Base-by-base conservation (phyloP, 352 stramenopile species). In the Phytophthora fragariae region DNA sequence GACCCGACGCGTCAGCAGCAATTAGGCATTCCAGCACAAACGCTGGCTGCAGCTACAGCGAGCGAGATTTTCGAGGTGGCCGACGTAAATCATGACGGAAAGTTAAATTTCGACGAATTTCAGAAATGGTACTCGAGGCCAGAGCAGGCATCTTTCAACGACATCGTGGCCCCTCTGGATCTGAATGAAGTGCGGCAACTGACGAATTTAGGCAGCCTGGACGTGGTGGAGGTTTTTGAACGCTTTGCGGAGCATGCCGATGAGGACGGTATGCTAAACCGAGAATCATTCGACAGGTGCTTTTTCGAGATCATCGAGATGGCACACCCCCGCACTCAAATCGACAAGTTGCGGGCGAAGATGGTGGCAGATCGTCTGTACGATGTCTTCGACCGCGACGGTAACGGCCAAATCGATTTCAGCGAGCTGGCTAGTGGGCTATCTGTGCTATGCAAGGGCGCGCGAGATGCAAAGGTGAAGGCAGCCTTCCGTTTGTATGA, bases 221-320 rank as follows among this genome's bases (percentile, higher is more conserved):
- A 96, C 44, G 89, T 97, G 8, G 89, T 90, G 15, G 90, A 97
- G 39, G 89, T 97, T 3, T 97, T 97, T 73, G 88, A 95, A 62
- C 76, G 88, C 1, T 95, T 97, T 76, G 91, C 91, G 2, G 83
- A 93, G 64, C 79, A 87, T 68, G 84, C 83, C 14, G 76, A 92
- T 47, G 74, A 85, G 10, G 63, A 89, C 8, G 88, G 88, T 0
- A 76, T 92, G 55, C 75, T 96, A 2, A 80, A 88, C 44, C 83
- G 84, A 31, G 65, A 87, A 37, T 76, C 86, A 15, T 97, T 97
- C 46, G 87, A 94, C 65, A 80, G 76, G 29, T 95, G 89, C 70
- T 87, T 93, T 62, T 82, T 82, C 35, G 78, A 92, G 57, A 93
- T 91, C 29, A 91, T 89, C 27, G 85, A 89, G 49, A 86, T 88